A percentile compares a stretch with the other conserved stretches of the same genome.
Conservation (phyloP, 1,139 yeast species). For the Petasospora fabianii region DNA sequence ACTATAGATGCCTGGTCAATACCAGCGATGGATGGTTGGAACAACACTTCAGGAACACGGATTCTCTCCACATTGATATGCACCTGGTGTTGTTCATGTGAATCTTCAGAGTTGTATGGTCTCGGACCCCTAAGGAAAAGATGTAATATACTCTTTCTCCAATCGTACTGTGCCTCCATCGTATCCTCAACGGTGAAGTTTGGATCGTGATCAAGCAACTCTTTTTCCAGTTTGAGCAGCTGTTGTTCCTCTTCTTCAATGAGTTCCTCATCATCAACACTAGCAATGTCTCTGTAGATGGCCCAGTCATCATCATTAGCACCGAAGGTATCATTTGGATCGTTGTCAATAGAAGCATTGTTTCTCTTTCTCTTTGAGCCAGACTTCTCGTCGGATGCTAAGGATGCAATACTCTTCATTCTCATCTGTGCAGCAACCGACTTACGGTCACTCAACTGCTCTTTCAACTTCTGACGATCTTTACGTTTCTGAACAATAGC, state of each 20-base stretch:
- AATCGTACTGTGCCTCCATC: conserved; percentile 76
- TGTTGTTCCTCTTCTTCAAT: conserved; percentile 65
- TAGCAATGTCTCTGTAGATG: conserved; percentile 79
- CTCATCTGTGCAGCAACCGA: conserved; percentile 89
- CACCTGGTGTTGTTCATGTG: conserved; percentile 78
- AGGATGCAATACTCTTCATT: conserved; percentile 86
- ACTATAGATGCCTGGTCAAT: conserved; percentile 89
- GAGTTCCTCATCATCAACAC: conserved; percentile 69
- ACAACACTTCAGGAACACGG: conserved; percentile 85
- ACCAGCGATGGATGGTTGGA: conserved; percentile 95
- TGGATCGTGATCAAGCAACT: conserved; percentile 77
- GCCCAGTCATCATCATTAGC: conserved; percentile 97
- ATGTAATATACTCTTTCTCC: conserved; percentile 79
- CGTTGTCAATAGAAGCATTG: conserved; percentile 70
- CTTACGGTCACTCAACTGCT: conserved; percentile 81
- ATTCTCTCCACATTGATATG: conserved; percentile 89
- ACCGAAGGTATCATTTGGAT: conserved; percentile 92
- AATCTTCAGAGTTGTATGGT: conserved; percentile 58
- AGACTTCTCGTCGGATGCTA: conserved; percentile 67
- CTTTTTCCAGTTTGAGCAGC: conserved; percentile 64
- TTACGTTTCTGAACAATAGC: conserved; percentile 54
- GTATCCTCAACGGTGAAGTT: conserved; percentile 83
- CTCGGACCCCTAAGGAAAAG: conserved; percentile 88
- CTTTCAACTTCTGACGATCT: conserved; percentile 61
- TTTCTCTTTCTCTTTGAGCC: conserved; percentile 47